Evolutionary conservation across 108 stramenopile genomes (phyloP).

Genomic region (Nannochloropsis granulata): DNA sequence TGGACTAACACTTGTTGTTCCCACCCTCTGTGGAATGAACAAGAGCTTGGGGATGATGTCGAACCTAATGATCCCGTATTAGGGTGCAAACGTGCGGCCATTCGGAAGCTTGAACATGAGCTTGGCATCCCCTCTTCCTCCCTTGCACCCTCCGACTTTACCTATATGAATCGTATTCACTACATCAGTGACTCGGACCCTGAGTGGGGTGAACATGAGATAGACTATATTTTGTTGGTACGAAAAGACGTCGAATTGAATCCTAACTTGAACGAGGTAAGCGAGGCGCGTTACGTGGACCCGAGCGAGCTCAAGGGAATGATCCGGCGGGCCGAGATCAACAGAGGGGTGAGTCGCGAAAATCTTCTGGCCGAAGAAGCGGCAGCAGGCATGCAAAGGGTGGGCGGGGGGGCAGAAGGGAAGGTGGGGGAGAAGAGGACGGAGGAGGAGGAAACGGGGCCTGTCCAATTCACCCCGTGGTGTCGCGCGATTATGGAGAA

Average conservation of each 20-base stretch:
- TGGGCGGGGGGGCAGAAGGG: neutral
- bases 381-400: neutral
- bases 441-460: conserved; percentile 6
- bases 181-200: conserved; percentile 17
- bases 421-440: neutral
- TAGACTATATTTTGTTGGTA: conserved; percentile 48
- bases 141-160: conserved; percentile 11
- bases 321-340: neutral
- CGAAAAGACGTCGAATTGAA: conserved; percentile 49
- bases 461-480: conserved; percentile 25
- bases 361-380: neutral
- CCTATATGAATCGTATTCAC: conserved; percentile 31
- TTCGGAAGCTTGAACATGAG: conserved; percentile 41
- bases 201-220: conserved; percentile 39
- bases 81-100: conserved; percentile 30
- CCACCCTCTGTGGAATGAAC: conserved; percentile 62
- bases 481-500: conserved; percentile 18
- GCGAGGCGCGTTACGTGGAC: conserved; percentile 55
- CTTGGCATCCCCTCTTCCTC: conserved; percentile 26
- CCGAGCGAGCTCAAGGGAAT: neutral
- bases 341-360: neutral
- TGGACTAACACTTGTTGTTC: conserved; percentile 46
- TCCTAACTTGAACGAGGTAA: conserved; percentile 81
- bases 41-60: conserved; percentile 15
- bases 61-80: conserved; percentile 14